Conservation (phyloP, 1,284 basidiomycete genomes). For the Apiotrichum akiyoshidainum region DNA sequence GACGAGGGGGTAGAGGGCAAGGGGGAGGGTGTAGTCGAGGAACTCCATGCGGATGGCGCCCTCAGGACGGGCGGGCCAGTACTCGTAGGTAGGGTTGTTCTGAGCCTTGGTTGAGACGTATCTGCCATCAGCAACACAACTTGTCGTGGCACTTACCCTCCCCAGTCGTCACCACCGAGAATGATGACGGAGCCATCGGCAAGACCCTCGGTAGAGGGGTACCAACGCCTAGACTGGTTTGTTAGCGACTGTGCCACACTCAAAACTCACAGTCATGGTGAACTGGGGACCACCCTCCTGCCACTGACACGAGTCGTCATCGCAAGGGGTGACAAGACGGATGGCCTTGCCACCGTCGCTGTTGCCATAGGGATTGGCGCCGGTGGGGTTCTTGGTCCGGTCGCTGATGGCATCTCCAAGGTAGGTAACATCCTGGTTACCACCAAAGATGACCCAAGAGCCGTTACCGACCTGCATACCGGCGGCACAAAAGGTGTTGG, state of each 20-base stretch:
- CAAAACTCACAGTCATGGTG: slow-evolving; percentile 62
- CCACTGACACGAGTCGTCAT: slow-evolving; percentile 61
- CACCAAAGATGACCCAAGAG: slow-evolving; percentile 53
- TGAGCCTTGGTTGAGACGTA: slow-evolving; percentile 67
- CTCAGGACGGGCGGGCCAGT: slow-evolving; percentile 65
- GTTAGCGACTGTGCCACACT: background rate
- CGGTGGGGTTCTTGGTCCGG: slow-evolving; percentile 46
- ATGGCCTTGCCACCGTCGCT: slow-evolving; percentile 64
- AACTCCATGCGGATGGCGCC: slow-evolving; percentile 67
- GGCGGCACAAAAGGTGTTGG: slow-evolving; percentile 71
- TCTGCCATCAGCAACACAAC: slow-evolving; percentile 51
- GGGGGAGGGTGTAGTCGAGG: slow-evolving; percentile 77
- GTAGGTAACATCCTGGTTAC: slow-evolving; percentile 71
- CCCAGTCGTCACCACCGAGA: slow-evolving; percentile 51
- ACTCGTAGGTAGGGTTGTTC: slow-evolving; percentile 73
- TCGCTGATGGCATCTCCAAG: slow-evolving; percentile 56
- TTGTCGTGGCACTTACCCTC: slow-evolving; percentile 32
- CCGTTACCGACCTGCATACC: slow-evolving; percentile 54
- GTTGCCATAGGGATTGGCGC: slow-evolving; percentile 52
- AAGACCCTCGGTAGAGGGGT: slow-evolving; percentile 59
- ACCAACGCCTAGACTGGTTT: slow-evolving; percentile 64
- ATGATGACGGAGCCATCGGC: slow-evolving; percentile 56
- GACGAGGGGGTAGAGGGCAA: slow-evolving; percentile 82
- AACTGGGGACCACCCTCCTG: slow-evolving; percentile 48
- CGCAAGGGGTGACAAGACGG: slow-evolving; percentile 69